Conservation (phyloP, 345 rosid species). For the Salix viminalis region DNA sequence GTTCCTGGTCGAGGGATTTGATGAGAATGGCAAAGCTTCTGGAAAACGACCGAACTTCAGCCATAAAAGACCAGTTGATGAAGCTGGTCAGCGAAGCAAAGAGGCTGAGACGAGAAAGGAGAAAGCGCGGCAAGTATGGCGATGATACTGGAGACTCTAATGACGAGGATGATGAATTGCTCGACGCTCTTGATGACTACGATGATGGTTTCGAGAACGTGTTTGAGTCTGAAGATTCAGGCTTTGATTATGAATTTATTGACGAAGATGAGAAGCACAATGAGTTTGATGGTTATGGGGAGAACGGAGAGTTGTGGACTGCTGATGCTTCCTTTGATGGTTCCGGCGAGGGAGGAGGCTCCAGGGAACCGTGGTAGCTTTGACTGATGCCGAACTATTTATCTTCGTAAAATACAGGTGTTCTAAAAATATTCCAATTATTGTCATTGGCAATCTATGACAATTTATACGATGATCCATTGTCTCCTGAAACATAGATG, state of each 20-base stretch:
- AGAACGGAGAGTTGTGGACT: slow-evolving; percentile 49
- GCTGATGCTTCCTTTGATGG: slow-evolving; percentile 25
- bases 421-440: no score
- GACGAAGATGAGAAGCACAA: slow-evolving; percentile 19
- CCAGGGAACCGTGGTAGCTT: slow-evolving; percentile 51
- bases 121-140: slow-evolving; percentile 25
- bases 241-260: slow-evolving; percentile 43
- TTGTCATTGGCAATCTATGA: no score
- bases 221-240: slow-evolving; percentile 55
- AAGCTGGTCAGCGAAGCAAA: slow-evolving; percentile 63
- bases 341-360: slow-evolving; percentile 6
- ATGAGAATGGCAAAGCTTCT: slow-evolving; percentile 60
- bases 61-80: slow-evolving; percentile 50
- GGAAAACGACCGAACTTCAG: slow-evolving; percentile 48
- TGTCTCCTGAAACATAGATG: no score
- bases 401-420: background rate
- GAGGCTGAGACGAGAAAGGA: slow-evolving; percentile 58
- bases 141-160: background rate
- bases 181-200: slow-evolving; percentile 33
- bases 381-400: background rate
- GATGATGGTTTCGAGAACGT: slow-evolving; percentile 73
- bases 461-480: no score
- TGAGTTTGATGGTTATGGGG: slow-evolving; percentile 16
- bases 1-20: slow-evolving; percentile 61
- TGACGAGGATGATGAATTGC: slow-evolving; percentile 5